Base-by-base conservation (phyloP, 805 yeast species). In the Spathaspora gorwiae region DNA sequence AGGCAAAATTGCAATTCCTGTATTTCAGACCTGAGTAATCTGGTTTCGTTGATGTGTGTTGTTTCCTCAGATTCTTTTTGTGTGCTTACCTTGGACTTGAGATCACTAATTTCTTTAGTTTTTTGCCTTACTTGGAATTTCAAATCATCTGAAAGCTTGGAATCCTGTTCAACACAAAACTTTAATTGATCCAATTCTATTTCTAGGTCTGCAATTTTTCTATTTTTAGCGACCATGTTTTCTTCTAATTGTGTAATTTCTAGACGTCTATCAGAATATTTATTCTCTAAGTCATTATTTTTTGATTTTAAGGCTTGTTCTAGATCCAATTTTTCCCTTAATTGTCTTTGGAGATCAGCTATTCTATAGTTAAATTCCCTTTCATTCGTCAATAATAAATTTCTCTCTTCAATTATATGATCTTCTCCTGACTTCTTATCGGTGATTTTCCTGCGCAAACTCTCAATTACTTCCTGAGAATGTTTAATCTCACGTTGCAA, bases 281-380 rank as follows among this genome's bases (percentile, higher is more conserved):
- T 27, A n/a, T 26, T 30, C 37, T 31, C 33, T 11, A 39, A 37
- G 8, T 41, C 32, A 30, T 12, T 34, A 12, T 12, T 14, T 29
- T 47, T 40, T 15, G 37, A 30, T 37, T 43, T 27, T 6, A 43
- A 36, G 2, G 33, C 12, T 37, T 43, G 37, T n/a, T 44, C 44
- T 24, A 44, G 35, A 14, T 44, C 47, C 6, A 24, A n/a, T 32
- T 42, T 42, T 13, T 31, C 35, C 13, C 36, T 34, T 29, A 42
- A 29, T 36, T 42, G 45, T 7, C 39, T 35, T 26, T 27, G 40
- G 10, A 42, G 27, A 13, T 42, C 41, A 39, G 41, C 29, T 11
- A 39, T 7, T 13, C 13, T 39, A 12, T 2, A 10, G 14, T 19
- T 29, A 30, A 11, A 39, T 7, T 30, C 41, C n/a, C 15, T 26